phyloP scores from a whole-genome alignment of 2,329 filamentous ascomycete species.

The Elsinoe perseae region DNA sequence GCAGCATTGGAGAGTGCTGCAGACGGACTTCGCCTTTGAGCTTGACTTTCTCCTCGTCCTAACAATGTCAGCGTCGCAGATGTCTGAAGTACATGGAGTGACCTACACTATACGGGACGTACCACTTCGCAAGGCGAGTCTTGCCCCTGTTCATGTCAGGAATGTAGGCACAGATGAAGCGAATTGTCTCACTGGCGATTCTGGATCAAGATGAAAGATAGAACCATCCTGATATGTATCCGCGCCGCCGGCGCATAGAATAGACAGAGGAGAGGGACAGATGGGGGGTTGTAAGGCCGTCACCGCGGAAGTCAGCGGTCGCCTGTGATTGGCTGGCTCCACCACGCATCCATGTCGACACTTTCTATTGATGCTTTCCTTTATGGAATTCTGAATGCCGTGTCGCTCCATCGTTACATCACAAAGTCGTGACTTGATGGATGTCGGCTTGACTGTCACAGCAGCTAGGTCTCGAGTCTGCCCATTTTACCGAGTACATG shows the following conservation, averaged over 20 bases:
- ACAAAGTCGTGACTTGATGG: too few species aligned
- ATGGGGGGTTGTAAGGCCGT: background rate
- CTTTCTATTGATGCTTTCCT: too few species aligned
- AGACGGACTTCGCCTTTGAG: constrained; percentile 80
- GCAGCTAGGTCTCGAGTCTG: background rate
- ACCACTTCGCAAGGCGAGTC: constrained; percentile 97
- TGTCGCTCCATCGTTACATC: too few species aligned
- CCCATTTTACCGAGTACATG: background rate
- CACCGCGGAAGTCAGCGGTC: background rate
- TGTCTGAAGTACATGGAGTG: background rate
- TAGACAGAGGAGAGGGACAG: background rate
- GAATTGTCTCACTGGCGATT: constrained; percentile 63
- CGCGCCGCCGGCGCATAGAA: background rate
- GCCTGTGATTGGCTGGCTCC: background rate
- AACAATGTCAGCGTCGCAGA: background rate
- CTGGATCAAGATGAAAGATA: constrained; percentile 85
- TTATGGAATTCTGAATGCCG: too few species aligned
- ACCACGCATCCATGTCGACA: background rate
- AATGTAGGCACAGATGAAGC: background rate
- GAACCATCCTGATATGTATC: constrained; percentile 45
- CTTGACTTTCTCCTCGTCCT: constrained; percentile 98
- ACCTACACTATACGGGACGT: constrained; percentile 79
- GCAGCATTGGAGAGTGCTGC: constrained; percentile 11
- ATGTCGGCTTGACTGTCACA: too few species aligned
- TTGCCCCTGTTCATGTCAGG: constrained; percentile 62